Base-by-base conservation (phyloP, 164 flowering plant species). In the Paratinospora sagittata region DNA sequence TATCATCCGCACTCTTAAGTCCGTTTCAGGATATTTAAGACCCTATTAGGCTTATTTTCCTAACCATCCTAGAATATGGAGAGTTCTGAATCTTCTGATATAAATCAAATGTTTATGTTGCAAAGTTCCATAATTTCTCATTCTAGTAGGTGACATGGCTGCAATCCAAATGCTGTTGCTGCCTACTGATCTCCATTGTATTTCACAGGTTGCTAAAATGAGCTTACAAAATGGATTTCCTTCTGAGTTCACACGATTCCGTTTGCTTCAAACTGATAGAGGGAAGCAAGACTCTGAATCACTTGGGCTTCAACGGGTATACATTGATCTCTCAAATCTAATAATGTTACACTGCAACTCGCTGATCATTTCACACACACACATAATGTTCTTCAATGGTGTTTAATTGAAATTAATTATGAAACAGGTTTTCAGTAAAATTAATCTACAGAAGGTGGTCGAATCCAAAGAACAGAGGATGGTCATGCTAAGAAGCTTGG, bases 171-270 rank as follows among this genome's bases (percentile, higher is more conserved):
- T 73, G 5, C 23, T 65, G 27, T 52, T 30, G 34, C 61, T 41
- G 26, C 61, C n/a, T 55, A 55, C 24, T 66, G 52, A 30, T 0
- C 39, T 70, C 57, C 63, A 13, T 67, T 70, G 27, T 52, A n/a
- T 62, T 19, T 79, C 66, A 43, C 84, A 92, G 97, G 82, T 88
- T 36, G 82, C 82, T 6, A 85, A 82, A 75, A 70, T 86, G 70
- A 92, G 98, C 84, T 73, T 84, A 27, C 85, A 75, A 67, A 77
- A 74, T 72, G 82, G 86, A 13, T 21, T 87, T 45, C 30, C 81
- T 7, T 88, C 90, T 8, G 98, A 95, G 77, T 90, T 82, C 67
- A 91, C 97, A 2, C 80, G 76, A 3, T 87, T 92, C 92, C 62
- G 78, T 71, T 45, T 92, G 67, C 63, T 82, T 26, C 85, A 83